Conservation (phyloP, 257 asterid genomes). For the Paulownia fortunei region DNA sequence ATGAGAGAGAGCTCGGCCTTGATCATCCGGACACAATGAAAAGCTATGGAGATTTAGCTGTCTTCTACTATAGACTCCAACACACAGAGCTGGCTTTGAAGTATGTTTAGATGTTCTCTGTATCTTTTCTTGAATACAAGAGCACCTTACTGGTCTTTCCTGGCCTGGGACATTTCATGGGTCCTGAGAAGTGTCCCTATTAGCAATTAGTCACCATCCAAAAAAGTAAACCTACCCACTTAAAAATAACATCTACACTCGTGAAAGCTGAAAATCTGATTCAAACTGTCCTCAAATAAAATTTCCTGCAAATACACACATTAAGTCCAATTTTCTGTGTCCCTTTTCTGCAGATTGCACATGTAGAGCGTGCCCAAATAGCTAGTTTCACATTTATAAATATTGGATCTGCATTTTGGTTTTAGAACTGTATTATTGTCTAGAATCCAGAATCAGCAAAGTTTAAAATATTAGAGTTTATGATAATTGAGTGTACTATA, state of each 20-base stretch:
- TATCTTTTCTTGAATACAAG: not conserved
- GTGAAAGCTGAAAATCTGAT: slow-evolving; percentile 13
- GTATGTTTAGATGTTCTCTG: slow-evolving; percentile 28
- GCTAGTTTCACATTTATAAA: not conserved
- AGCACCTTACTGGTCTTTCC: not conserved
- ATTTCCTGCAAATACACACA: not conserved
- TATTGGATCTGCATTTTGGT: not conserved
- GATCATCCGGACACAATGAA: slow-evolving; percentile 94
- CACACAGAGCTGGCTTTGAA: slow-evolving; percentile 72
- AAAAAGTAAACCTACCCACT: not conserved
- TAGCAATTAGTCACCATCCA: not conserved
- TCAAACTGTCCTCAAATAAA: not conserved
- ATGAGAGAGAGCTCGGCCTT: slow-evolving; percentile 86
- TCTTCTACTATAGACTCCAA: slow-evolving; percentile 82
- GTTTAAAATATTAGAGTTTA: not conserved
- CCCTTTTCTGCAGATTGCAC: not conserved
- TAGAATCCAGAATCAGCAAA: not conserved
- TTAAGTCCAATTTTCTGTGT: not conserved
- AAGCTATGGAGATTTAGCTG: slow-evolving; percentile 88
- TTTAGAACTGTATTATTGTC: not conserved
- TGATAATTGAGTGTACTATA: not conserved
- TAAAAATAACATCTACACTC: not conserved
- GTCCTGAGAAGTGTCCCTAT: not conserved
- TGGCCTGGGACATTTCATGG: not conserved
- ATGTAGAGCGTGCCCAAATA: not conserved